These are phyloP conservation scores for Calonectria naviculata DNA, from an alignment of 2,329 filamentous ascomycete species.

Conservation along the genomic window DNA sequence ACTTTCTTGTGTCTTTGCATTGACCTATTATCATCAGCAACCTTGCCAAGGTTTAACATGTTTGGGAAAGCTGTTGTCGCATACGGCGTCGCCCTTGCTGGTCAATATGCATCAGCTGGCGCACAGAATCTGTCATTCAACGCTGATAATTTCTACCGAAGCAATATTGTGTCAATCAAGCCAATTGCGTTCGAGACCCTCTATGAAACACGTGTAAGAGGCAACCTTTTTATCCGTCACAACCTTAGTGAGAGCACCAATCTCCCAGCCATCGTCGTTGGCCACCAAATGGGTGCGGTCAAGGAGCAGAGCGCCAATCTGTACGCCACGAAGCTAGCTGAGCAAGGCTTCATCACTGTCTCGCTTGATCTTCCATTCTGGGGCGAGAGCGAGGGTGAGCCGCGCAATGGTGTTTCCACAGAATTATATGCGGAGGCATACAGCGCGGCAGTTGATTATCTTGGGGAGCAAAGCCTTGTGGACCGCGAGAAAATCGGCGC, in stretches of 20 bases:
- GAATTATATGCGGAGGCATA: conserved; percentile 43
- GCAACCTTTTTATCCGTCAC: conserved; percentile 2
- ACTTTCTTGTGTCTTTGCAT: too few species aligned
- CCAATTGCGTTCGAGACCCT: conserved; percentile 8
- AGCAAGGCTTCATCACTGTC: background rate
- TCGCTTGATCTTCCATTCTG: background rate
- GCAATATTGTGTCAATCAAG: background rate
- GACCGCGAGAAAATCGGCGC: too few species aligned
- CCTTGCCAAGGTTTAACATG: too few species aligned
- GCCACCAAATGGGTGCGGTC: conserved; percentile 43
- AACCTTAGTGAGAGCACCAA: background rate
- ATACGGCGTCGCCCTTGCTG: background rate
- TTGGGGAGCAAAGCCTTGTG: too few species aligned
- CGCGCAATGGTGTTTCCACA: conserved; percentile 35
- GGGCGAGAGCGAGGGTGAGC: background rate
- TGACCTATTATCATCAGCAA: too few species aligned
- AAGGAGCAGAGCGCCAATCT: conserved; percentile 45
- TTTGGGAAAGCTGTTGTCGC: too few species aligned
- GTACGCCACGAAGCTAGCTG: conserved; percentile 41
- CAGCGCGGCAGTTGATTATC: conserved; percentile 44
- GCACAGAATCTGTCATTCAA: conserved; percentile 10
- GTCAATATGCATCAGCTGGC: background rate
- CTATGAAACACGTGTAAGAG: background rate
- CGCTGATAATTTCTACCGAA: conserved; percentile 20
- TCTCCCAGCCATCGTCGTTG: conserved; percentile 38